Conservation (phyloP, 345 rosid genomes). For the Syzygium aromaticum region DNA sequence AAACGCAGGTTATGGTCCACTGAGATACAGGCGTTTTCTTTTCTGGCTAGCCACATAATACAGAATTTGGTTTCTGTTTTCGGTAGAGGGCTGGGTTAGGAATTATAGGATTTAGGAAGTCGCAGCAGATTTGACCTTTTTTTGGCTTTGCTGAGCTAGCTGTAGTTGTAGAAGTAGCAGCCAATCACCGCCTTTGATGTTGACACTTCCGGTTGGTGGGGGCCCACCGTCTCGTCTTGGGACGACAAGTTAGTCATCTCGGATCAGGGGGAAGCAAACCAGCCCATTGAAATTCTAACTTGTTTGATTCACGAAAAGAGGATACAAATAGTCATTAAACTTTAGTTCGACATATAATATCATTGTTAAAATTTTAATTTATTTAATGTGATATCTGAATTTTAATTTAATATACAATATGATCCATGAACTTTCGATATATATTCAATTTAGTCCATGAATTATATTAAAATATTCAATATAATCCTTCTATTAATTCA, state of each 20-base stretch:
- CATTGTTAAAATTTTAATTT: too few relatives aligned
- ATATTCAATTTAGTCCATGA: too few relatives aligned
- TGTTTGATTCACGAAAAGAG: neutral
- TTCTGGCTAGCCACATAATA: neutral
- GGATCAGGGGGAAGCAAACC: neutral
- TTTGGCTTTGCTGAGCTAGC: neutral
- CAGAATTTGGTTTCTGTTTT: neutral
- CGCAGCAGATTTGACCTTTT: neutral
- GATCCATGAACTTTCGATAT: too few relatives aligned
- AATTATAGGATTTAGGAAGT: neutral
- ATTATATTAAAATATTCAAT: too few relatives aligned
- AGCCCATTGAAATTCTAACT: neutral
- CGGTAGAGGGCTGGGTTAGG: neutral
- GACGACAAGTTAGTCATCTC: neutral
- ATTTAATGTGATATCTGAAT: too few relatives aligned
- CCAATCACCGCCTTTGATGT: neutral
- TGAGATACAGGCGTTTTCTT: neutral
- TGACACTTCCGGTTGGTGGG: neutral
- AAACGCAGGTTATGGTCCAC: neutral
- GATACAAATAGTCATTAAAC: too few relatives aligned
- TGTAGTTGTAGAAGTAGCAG: neutral
- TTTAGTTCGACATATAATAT: too few relatives aligned
- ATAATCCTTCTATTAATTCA: too few relatives aligned
- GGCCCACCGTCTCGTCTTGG: neutral
- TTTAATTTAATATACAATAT: too few relatives aligned